Evolutionary conservation across 345 rosid species (phyloP), one percentile per base, ranked within the genome.

Genomic region (Schrenkiella parvula): DNA sequence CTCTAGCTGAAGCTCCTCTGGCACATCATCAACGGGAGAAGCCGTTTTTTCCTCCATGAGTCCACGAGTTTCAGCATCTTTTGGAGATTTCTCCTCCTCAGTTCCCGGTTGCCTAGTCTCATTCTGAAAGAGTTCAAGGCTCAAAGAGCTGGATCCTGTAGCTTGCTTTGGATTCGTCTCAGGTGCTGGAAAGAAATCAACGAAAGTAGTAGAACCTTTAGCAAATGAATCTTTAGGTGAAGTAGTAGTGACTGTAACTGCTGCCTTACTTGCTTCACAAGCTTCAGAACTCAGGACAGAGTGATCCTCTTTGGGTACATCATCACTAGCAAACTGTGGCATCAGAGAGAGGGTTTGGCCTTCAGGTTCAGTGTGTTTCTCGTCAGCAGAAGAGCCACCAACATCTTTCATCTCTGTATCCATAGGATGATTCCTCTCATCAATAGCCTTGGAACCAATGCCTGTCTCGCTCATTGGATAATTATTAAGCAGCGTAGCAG

Each of bases 1-100:
- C 78, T 75, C 82, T 58, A 66, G 56, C 63, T 61, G 78, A 19
- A 81, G 68, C 72, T 79, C 84, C 47, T 80, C 79, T 15, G 56
- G 71, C 37, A 54, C 70, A 67, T 78, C 80, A 70, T 72, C 77
- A 22, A 60, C 18, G 4, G 73, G 74, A 41, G 76, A 75, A 47
- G 38, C 77, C 22, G 44, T 65, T 70, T 75, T 75, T 43, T 47
- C 66, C 35, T 57, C 78, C 29, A 77, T 12, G n/a, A 70, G 39
- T 63, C 73, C 85, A 56, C 41, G 58, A 62, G 83, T 48, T 46
- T 64, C 59, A 64, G 77, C 14, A 50, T 58, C 70, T 5, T 18
- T 19, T 43, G 71, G 35, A 67, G 65, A 53, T 44, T 70, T 75
- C 70, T 66, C 63, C 2, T 39, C 71, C 41, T 66, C 79, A 53